Conservation (phyloP, 352 stramenopile species). For the Globisporangium cederbergense region DNA sequence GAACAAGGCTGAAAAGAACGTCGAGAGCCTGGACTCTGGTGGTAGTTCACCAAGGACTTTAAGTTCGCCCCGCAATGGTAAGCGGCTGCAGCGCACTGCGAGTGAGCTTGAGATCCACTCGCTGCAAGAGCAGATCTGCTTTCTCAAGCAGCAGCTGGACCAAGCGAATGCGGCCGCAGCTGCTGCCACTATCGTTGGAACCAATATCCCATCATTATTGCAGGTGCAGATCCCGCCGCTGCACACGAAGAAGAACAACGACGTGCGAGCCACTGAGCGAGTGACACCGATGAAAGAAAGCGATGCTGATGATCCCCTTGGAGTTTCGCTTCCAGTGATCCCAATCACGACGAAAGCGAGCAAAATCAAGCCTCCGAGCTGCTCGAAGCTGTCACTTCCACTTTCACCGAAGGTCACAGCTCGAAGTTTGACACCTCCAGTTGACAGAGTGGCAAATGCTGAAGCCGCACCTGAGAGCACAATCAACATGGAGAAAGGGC, state of each 20-base stretch:
- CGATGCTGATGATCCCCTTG: neutral
- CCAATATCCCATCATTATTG: constrained; percentile 6
- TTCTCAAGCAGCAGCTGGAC: constrained; percentile 35
- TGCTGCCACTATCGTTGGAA: constrained; percentile 4
- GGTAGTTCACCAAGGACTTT: constrained; percentile 5
- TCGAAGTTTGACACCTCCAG: neutral
- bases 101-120: constrained; percentile 40
- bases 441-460: neutral
- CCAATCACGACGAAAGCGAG: constrained; percentile 9
- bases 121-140: constrained; percentile 42
- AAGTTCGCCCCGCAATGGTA: constrained; percentile 12
- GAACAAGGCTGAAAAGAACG: constrained; percentile 70
- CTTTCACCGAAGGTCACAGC: neutral
- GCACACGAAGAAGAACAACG: constrained; percentile 4
- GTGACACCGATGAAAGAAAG: neutral
- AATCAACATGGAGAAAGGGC: neutral
- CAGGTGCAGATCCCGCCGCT: neutral
- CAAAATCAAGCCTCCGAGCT: constrained; percentile 10
- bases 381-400: neutral
- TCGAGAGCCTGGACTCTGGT: constrained; percentile 24
- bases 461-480: neutral
- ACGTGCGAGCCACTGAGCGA: constrained; percentile 1
- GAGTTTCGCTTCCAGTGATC: constrained; percentile 4
- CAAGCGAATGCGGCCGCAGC: constrained; percentile 14
- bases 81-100: constrained; percentile 17